Evolutionary conservation across 2,329 filamentous ascomycete species (phyloP), one percentile per base, ranked within the genome.

Genomic region (Cercospora sesami): DNA sequence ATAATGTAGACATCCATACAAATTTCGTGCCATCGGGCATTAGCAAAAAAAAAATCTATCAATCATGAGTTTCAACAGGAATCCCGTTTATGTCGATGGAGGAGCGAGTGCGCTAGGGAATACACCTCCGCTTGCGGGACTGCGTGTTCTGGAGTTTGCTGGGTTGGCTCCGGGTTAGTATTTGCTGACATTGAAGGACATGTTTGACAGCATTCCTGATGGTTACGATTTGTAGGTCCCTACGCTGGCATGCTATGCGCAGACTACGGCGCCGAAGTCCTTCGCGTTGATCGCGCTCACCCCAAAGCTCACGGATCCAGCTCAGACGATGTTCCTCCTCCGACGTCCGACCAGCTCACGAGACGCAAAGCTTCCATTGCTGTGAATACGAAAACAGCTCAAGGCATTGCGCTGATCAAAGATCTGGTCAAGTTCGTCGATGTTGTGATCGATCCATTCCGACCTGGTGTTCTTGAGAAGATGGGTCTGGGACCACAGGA

Each of bases 361-460:
- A 89, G 93, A 12, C 90, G 87, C 83, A 98, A 98, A 79, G 82
- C 88, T 66, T 95, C 91, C 31, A 88, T 97, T 69, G 86, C 89
- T 45, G 84, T 97, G 3, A 87, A 97, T 80, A 86, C 97, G 63
- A 96, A 95, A 77, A 85, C 86, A 0, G 73, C 86, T 0, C 73
- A 80, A 0, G 93, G 92, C 6, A 78, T 89, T 12, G 83, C 84
- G 0, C 82, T 97, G 6, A 80, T 97, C 63, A 89, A 88, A 69
- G 82, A 84, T 3, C 84, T 97, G 1, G 81, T 90, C 39, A 79
- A 82, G 16, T 78, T 82, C 16, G 85, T 88, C 65, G 94, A 98
- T 80, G 84, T 97, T 39, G 80, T 98, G 30, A 95, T 98, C 78
- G 95, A 98, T 79, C 94, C 95, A 0, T 98, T 93, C 83, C 91